phyloP scores from a whole-genome alignment of 2,329 filamentous ascomycete species.

The Pseudogymnoascus sp. region DNA sequence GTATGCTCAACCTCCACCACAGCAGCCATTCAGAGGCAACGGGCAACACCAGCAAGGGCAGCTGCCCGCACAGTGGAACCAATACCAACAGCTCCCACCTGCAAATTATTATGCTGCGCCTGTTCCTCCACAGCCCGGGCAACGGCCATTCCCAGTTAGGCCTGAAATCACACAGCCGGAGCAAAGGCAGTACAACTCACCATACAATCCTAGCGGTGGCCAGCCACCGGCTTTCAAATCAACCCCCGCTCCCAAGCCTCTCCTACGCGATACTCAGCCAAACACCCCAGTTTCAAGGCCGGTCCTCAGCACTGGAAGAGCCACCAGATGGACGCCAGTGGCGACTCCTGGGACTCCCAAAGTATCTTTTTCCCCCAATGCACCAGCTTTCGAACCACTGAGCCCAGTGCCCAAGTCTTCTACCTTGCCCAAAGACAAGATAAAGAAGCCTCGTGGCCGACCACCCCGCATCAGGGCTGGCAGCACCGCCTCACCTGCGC shows the following conservation, averaged over 20 bases:
- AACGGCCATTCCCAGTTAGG: constrained; percentile 7
- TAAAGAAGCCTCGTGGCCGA: constrained; percentile 13
- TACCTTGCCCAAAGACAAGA: constrained; percentile 17
- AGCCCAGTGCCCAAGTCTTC: constrained; percentile 43
- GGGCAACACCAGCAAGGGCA: constrained; percentile 10
- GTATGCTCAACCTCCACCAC: constrained; percentile 4
- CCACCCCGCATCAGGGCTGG: constrained; percentile 19
- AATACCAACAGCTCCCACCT: constrained; percentile 15
- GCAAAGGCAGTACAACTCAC: constrained; percentile 28
- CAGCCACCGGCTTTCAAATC: constrained; percentile 15
- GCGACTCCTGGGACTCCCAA: constrained; percentile 53
- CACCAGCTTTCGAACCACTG: constrained; percentile 51
- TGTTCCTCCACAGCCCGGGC: constrained; percentile 13
- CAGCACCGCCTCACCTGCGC: constrained; percentile 23
- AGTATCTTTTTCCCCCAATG: constrained; percentile 36
- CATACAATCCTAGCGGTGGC: constrained; percentile 25
- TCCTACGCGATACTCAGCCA: constrained; percentile 16
- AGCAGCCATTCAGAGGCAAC: background rate
- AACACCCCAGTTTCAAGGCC: constrained; percentile 22
- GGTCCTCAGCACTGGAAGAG: constrained; percentile 28
- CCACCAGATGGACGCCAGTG: constrained; percentile 52
- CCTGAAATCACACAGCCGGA: constrained; percentile 20
- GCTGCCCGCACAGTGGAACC: constrained; percentile 15
- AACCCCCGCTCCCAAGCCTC: constrained; percentile 13
- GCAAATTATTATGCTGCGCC: constrained; percentile 20